phyloP scores from a whole-genome alignment of 2,329 filamentous ascomycete genomes.

The Claviceps capensis region DNA sequence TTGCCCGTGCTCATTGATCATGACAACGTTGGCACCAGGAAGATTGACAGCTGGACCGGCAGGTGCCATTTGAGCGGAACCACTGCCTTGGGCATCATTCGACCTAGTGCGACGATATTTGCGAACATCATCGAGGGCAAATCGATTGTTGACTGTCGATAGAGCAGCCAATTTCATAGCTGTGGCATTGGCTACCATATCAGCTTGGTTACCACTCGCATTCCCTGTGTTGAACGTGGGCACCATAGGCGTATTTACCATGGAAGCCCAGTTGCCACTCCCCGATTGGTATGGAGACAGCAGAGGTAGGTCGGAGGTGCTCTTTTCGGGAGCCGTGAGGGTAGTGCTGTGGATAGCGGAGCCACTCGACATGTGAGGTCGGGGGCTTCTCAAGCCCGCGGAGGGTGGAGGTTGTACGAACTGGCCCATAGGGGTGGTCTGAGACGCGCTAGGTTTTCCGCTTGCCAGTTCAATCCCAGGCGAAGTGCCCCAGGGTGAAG shows the following conservation, averaged over 20 bases:
- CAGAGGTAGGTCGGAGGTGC: constrained; percentile 59
- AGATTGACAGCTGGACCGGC: constrained; percentile 49
- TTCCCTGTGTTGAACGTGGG: constrained; percentile 56
- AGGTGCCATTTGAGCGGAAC: constrained; percentile 51
- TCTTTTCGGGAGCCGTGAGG: constrained; percentile 55
- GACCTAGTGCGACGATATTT: constrained; percentile 90
- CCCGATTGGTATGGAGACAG: constrained; percentile 71
- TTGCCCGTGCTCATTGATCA: constrained; percentile 91
- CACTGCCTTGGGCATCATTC: constrained; percentile 58
- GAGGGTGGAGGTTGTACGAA: constrained; percentile 73
- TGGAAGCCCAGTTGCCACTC: constrained; percentile 93
- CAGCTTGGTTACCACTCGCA: constrained; percentile 56
- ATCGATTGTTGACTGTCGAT: constrained; percentile 96
- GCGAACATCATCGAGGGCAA: constrained; percentile 89
- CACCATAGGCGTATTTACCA: constrained; percentile 96
- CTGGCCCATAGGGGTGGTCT: constrained; percentile 73
- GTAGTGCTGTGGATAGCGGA: constrained; percentile 73
- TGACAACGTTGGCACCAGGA: constrained; percentile 66
- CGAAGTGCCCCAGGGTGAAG: constrained; percentile 62
- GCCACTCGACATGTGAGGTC: constrained; percentile 53
- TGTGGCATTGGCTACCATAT: constrained; percentile 97
- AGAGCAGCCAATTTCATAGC: constrained; percentile 97
- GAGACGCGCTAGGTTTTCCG: constrained; percentile 65
- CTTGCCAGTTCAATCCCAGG: constrained; percentile 36
- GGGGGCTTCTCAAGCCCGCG: constrained; percentile 64